A percentile compares a stretch with the other conserved stretches of the same genome.
phyloP scores from a whole-genome alignment of 371 early-diverging fungal species.

The Rhizomucor pusillus region DNA sequence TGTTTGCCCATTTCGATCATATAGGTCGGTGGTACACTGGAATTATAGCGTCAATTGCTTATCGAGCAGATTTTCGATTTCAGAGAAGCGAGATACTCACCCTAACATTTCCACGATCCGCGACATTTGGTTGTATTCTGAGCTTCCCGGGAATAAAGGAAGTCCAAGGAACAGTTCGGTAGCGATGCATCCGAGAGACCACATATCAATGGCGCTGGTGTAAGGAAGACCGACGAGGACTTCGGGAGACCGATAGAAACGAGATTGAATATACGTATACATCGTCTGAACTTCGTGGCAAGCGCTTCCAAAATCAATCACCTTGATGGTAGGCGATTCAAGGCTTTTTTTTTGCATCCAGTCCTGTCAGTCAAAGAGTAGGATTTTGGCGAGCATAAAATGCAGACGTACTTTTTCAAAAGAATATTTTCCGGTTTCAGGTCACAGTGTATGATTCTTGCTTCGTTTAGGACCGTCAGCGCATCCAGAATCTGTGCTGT shows the following conservation, averaged over 20 bases:
- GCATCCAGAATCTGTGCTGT: constrained; percentile 86
- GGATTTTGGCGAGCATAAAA: too few species aligned
- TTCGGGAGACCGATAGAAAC: constrained; percentile 98
- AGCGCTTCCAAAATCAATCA: constrained; percentile 99
- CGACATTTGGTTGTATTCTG: constrained; percentile 92
- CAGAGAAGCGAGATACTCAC: too few species aligned
- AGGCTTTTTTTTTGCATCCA: constrained; percentile 43
- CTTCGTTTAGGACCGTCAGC: constrained; percentile 77
- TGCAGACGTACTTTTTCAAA: constrained; percentile 64
- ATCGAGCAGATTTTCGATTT: too few species aligned
- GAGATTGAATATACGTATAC: constrained; percentile 96
- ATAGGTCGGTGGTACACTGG: constrained; percentile 72
- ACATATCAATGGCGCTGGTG: constrained; percentile 97
- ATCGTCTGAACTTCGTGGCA: constrained; percentile 89
- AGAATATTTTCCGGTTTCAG: constrained; percentile 98
- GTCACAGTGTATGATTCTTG: constrained; percentile 96
- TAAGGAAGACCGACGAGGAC: constrained; percentile 94
- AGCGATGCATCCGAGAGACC: constrained; percentile 99
- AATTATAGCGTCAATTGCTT: not conserved
- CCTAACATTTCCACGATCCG: constrained; percentile 91
- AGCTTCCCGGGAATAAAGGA: constrained; percentile 93
- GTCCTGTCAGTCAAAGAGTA: not conserved
- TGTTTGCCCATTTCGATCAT: constrained; percentile 93
- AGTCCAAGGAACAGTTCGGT: constrained; percentile 94
- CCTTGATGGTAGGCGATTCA: constrained; percentile 90